Evolutionary conservation across 495 filamentous ascomycete species (phyloP).

Genomic region (Penicillium chermesinum): DNA sequence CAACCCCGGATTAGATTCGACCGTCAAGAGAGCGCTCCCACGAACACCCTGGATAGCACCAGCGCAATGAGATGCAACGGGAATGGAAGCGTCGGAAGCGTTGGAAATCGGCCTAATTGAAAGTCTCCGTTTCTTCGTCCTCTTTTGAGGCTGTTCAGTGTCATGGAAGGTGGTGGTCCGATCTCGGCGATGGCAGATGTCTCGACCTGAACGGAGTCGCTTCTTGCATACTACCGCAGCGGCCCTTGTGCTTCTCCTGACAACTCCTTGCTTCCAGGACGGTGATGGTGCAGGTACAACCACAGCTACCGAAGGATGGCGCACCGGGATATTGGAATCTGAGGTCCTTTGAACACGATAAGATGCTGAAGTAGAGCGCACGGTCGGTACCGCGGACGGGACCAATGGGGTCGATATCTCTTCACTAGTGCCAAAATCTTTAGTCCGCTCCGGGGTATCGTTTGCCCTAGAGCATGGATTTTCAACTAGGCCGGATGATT

Average conservation of each 20-base stretch:
- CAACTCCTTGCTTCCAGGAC: constrained; percentile 6
- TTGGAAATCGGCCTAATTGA: constrained; percentile 4
- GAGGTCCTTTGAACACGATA: constrained; percentile 6
- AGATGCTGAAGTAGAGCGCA: constrained; percentile 1
- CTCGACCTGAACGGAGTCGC: constrained; percentile 12
- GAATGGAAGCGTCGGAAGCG: constrained; percentile 4
- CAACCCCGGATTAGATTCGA: constrained; percentile 6
- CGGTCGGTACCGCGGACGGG: constrained; percentile 2
- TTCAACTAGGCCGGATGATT: constrained; percentile 5
- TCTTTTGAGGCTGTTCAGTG: constrained; percentile 5
- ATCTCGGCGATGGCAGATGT: constrained; percentile 3
- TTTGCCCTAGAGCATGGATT: constrained; percentile 6
- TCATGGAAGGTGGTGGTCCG: constrained; percentile 3
- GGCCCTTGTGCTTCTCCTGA: constrained; percentile 10
- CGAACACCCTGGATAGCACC: constrained; percentile 6
- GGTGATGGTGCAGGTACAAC: constrained; percentile 10
- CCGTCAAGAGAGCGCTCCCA: constrained; percentile 8
- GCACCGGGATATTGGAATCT: constrained; percentile 1
- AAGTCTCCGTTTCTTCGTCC: constrained; percentile 7
- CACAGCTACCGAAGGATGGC: constrained; percentile 10
- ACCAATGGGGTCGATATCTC: neutral
- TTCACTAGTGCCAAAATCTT: constrained; percentile 5
- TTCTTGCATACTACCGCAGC: constrained; percentile 11
- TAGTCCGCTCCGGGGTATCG: constrained; percentile 1
- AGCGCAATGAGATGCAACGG: constrained; percentile 5